Evolutionary conservation across 2,329 filamentous ascomycete genomes (phyloP), one percentile per base, ranked within the genome.

Genomic region (Alternaria triticimaculans): DNA sequence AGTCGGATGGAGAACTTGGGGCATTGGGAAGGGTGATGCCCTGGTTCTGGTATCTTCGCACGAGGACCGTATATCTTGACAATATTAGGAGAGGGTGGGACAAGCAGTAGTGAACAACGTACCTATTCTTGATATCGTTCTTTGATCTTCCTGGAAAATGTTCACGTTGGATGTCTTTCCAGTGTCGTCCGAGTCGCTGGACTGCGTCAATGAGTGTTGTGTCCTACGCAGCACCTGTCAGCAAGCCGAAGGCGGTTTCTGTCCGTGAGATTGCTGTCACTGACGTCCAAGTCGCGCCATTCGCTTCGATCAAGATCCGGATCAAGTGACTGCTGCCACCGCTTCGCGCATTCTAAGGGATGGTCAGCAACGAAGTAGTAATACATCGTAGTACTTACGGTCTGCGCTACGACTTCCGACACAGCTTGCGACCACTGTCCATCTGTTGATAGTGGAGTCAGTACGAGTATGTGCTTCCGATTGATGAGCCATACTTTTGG

Each of bases 301-400:
- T 80, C 77, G 50, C 76, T 80, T 33, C 76, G 79, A 60, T 81
- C 75, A 54, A 84, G 70, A 20, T 77, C 74, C 4, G 82, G 82
- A 63, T 83, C 80, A 2, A 84, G 77, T 9, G 78, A 81, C 26
- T 82, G 81, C 48, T 82, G 80, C 82, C 82, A 84, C 46, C 82
- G 74, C 65, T 84, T 84, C n/a, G 82, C 80, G 64, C 82, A 84
- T 72, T 84, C 82, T 83, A 37, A n/a, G 65, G 7, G 11, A 11
- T 20, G 14, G 44, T 58, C 26, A 62, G 33, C 14, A 44, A 46
- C 10, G 28, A 15, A 15, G 41, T 10, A 9, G 23, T 14, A 25
- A 14, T 8, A 4, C 12, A 12, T 37, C 28, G 51, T 64, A 14
- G 49, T 50, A 74, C 80, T 73, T 63, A 81, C 79, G 80, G 53